Percentiles rank a stretch among this genome's conserved stretches.
Evolutionary conservation across 1,284 basidiomycete genomes (phyloP).

Genomic region (Austroboletus novae-zelandiae): DNA sequence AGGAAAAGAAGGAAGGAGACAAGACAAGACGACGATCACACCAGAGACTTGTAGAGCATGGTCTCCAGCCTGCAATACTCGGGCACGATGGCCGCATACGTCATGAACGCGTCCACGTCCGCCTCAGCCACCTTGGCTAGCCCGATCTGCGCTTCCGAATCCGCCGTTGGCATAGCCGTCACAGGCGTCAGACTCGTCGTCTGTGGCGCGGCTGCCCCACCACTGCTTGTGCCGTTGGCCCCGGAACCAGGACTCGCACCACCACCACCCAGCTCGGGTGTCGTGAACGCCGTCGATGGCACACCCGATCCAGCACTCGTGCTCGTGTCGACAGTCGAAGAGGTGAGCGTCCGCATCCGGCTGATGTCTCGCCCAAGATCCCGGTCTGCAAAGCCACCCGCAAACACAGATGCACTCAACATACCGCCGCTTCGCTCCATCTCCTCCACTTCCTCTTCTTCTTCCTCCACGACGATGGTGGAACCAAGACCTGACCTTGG

Average conservation of each 20-base stretch:
- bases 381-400: conserved; percentile 36
- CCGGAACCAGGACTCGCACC: conserved; percentile 22
- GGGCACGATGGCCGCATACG: conserved; percentile 79
- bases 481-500: conserved; percentile 54
- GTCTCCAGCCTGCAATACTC: conserved; percentile 75
- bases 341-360: conserved; percentile 45
- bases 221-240: conserved; percentile 3
- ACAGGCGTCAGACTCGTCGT: conserved; percentile 66
- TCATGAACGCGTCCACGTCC: conserved; percentile 78
- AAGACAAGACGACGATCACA: conserved; percentile 30
- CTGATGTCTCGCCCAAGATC: conserved; percentile 36
- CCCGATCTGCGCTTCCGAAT: conserved; percentile 69
- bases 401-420: conserved; percentile 32
- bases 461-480: conserved; percentile 67
- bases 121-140: conserved; percentile 78
- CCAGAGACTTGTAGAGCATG: conserved; percentile 64
- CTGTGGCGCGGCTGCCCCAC: conserved; percentile 14
- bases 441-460: conserved; percentile 68
- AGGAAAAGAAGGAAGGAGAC: background rate
- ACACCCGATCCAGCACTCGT: conserved; percentile 34
- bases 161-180: conserved; percentile 63
- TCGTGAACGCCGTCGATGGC: conserved; percentile 60
- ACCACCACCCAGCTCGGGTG: conserved; percentile 51
- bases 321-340: conserved; percentile 48
- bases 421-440: conserved; percentile 37